Evolutionary conservation across 2,329 filamentous ascomycete genomes (phyloP), one percentile per base, ranked within the genome.

Genomic region (Ceratocystis papillata): DNA sequence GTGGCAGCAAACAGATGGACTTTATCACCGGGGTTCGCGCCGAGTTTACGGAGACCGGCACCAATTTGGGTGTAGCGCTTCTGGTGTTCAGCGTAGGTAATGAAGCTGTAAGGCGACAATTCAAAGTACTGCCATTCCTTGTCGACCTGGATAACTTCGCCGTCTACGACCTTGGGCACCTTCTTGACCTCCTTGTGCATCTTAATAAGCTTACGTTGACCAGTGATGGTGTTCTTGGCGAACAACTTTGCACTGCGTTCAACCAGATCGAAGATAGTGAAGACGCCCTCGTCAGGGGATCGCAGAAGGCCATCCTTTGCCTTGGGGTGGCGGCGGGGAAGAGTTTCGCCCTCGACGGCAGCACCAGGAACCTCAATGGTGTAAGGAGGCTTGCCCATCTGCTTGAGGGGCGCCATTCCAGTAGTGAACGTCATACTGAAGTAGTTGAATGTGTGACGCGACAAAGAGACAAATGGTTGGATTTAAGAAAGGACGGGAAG

Each of bases 81-180:
- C 76, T 89, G 84, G 73, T 93, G 94, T 77, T 96, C 87, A 72
- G 82, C 80, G 77, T 92, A 95, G 71, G 85, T 90, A 73, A 87
- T 79, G 79, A 86, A 96, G 57, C 81, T 80, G 79, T 88, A 96
- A 62, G 80, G 79, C 69, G 87, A 87, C 70, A 95, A 84, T 80
- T 96, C 91, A 71, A 90, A 95, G 77, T 86, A 95, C 64, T 87
- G 86, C 91, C 91, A 96, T 75, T 93, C 84, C 84, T 96, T 96
- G 69, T 95, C 89, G 44, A 94, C 84, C 77, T 92, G 84, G 70
- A 81, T 79, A 75, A 90, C 82, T 74, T 88, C 82, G 70, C 91
- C 91, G 72, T 95, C 89, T 67, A 96, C 79, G 63, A 90, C 81
- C 82, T 95, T 96, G 81, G 91, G 88, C 71, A 96, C 79, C 81